Evolutionary conservation across 2,329 filamentous ascomycete genomes (phyloP), one percentile per base, ranked within the genome.

Genomic region (Sarocladiaceae sp.): DNA sequence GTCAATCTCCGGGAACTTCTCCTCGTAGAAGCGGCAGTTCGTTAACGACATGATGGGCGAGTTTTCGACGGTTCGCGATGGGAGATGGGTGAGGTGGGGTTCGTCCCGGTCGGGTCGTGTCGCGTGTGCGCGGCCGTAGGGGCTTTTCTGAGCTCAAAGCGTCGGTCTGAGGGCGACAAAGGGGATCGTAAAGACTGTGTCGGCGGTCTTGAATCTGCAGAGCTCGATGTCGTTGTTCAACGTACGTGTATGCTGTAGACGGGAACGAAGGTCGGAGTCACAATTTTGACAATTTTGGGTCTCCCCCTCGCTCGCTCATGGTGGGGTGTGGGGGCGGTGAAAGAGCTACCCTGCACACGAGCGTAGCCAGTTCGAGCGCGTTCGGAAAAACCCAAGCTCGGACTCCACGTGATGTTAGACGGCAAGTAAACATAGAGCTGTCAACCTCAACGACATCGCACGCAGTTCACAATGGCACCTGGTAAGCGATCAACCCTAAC

Each of bases 21-120:
- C 88, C 78, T 95, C 89, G 68, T 95, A 96, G 71, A 94, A 96
- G 61, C 89, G 88, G 70, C 87, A 95, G 73, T 95, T 95, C 65
- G 87, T 93, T 74, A 95, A 82, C 71, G 89, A 94, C 87, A 94
- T 95, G 60, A 65, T 85, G 78, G 76, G 73, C 73, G 20, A 19
- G 70, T 65, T 42, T 60, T 61, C 42, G 50, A 44, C 45, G 44
- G 49, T 51, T 55, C 50, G 52, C 53, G 50, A 49, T 52, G 34
- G 48, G 43, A 48, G n/a, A 49, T 50, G 50, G 52, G 51, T 43
- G 51, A 56, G 55, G 60, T 59, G 63, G 62, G 57, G 57, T 57
- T 51, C 49, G 51, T 53, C 26, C 52, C 55, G 52, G 50, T 47
- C 45, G 47, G 51, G 52, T 49, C 43, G 53, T 52, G 52, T 50